phyloP scores from a whole-genome alignment of 1,284 basidiomycete genomes.

The Quambalaria eucalypti region DNA sequence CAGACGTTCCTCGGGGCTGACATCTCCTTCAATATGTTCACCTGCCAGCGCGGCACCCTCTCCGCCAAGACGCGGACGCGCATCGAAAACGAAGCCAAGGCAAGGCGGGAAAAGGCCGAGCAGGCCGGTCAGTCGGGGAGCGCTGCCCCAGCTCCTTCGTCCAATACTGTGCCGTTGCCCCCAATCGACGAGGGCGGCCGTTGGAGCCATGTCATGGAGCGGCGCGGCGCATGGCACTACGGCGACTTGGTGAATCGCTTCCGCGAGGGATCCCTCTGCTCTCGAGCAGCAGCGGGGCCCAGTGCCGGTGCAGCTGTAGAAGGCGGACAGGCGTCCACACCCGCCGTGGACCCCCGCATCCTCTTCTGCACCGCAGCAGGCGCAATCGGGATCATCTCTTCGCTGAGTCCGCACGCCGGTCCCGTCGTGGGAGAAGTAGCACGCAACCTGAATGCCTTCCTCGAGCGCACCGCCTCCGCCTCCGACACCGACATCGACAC shows the following conservation, averaged over 20 bases:
- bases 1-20: slow-evolving; percentile 42
- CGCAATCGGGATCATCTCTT: slow-evolving; percentile 26
- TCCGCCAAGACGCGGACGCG: slow-evolving; percentile 14
- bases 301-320: neutral
- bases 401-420: slow-evolving; percentile 12
- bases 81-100: slow-evolving; percentile 15
- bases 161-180: slow-evolving; percentile 3
- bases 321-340: neutral
- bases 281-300: neutral
- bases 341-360: slow-evolving; percentile 6
- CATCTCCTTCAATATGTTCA: slow-evolving; percentile 41
- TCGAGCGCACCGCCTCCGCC: no score
- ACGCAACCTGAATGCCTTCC: slow-evolving; percentile 19
- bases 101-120: slow-evolving; percentile 10
- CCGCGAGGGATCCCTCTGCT: slow-evolving; percentile 6
- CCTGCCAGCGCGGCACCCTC: slow-evolving; percentile 23
- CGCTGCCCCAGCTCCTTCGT: neutral
- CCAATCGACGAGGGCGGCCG: neutral
- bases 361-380: slow-evolving; percentile 37
- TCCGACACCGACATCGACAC: neutral
- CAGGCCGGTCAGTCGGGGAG: neutral
- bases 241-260: slow-evolving; percentile 43
- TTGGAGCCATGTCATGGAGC: slow-evolving; percentile 32
- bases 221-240: slow-evolving; percentile 34
- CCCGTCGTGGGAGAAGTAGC: slow-evolving; percentile 21